These are phyloP conservation scores for Cylindrotheca closterium DNA, from an alignment of 108 stramenopile species.

Conservation along the genomic window DNA sequence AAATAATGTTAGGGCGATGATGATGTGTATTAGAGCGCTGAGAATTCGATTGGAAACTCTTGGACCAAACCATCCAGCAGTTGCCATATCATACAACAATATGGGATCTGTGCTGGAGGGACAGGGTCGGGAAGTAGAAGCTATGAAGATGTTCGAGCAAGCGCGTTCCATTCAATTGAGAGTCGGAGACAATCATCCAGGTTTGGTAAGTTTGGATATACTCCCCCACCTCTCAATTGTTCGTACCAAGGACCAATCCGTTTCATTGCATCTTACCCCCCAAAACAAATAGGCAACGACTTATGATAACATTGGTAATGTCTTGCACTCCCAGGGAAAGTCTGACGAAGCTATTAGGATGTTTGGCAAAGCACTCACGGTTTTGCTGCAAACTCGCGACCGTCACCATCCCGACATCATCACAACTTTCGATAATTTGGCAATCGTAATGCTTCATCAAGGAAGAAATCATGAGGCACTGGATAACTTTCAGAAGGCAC, in stretches of 20 bases:
- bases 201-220: too few species aligned
- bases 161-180: conserved; percentile 16
- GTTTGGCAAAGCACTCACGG: conserved; percentile 23
- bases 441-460: too few species aligned
- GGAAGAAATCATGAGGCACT: too few species aligned
- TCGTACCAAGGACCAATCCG: too few species aligned
- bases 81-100: conserved; percentile 14
- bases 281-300: conserved; percentile 23
- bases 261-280: too few species aligned
- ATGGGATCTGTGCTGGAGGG: conserved; percentile 13
- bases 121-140: conserved; percentile 15
- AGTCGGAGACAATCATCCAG: background rate
- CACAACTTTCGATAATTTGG: too few species aligned
- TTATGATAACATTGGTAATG: conserved; percentile 16
- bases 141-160: conserved; percentile 22
- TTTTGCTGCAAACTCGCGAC: conserved; percentile 12
- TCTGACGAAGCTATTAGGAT: conserved; percentile 14
- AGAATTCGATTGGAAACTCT: conserved; percentile 19
- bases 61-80: conserved; percentile 30
- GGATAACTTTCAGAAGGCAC: too few species aligned
- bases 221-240: too few species aligned
- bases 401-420: too few species aligned
- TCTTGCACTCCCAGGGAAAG: conserved; percentile 14
- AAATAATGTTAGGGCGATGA: conserved; percentile 24
- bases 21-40: conserved; percentile 31